These are phyloP conservation scores for Phaeosphaeria sp. DNA, from an alignment of 2,329 filamentous ascomycete genomes.

Conservation along the genomic window DNA sequence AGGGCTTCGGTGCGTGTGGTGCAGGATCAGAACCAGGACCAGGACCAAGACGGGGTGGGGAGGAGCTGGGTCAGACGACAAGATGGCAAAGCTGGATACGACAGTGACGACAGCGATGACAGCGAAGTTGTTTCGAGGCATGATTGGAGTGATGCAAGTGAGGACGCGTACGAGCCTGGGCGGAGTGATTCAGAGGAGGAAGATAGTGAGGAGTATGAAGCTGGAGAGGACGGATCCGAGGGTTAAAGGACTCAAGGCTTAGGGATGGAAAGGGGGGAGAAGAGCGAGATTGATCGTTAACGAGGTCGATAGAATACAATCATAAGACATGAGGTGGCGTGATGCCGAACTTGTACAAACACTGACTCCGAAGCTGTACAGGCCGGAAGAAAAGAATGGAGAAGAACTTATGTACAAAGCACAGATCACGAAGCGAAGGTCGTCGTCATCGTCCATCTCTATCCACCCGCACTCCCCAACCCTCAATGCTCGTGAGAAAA, in stretches of 20 bases:
- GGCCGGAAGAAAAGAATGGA: background rate
- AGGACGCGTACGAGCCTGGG: background rate
- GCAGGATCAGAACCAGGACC: too few relatives aligned
- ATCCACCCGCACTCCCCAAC: too few relatives aligned
- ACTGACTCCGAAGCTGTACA: background rate
- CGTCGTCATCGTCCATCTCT: background rate
- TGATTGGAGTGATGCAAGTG: background rate
- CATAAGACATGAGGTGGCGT: background rate
- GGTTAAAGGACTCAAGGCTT: too few relatives aligned
- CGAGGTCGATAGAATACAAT: background rate
- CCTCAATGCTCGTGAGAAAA: too few relatives aligned
- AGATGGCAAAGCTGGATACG: background rate
- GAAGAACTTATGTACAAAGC: background rate
- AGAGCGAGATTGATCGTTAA: background rate
- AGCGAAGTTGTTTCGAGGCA: too few relatives aligned
- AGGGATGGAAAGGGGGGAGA: too few relatives aligned
- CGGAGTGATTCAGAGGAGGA: background rate
- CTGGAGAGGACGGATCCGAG: background rate
- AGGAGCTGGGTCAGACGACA: background rate
- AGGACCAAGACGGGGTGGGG: too few relatives aligned
- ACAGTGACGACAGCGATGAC: background rate
- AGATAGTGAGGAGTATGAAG: background rate
- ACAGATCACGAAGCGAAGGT: background rate
- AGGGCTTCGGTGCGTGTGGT: background rate
- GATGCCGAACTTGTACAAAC: background rate